A percentile compares a stretch with the other conserved stretches of the same genome.
phyloP scores from a whole-genome alignment of 176 grass and related monocot genomes.

The Triticum turgidum region DNA sequence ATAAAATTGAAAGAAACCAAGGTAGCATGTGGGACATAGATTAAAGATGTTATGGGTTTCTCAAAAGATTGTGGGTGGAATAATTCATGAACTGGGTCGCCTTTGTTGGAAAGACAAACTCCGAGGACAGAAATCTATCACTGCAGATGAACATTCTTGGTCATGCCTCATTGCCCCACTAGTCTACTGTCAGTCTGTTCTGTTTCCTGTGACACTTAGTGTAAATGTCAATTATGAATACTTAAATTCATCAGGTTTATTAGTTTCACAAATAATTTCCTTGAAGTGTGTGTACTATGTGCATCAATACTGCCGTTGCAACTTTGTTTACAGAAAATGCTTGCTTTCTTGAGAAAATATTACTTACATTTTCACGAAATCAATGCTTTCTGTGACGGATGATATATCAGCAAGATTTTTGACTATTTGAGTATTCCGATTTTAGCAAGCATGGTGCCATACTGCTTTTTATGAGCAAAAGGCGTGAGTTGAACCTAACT shows the following conservation, averaged over 20 bases:
- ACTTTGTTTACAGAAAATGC: neutral
- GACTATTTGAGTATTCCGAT: neutral
- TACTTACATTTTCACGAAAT: too few species aligned
- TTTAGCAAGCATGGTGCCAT: neutral
- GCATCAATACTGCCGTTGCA: neutral
- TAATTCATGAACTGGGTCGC: neutral
- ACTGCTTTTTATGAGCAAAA: neutral
- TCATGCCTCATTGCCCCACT: neutral
- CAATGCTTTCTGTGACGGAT: too few species aligned
- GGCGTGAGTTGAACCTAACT: too few species aligned
- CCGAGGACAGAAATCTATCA: neutral
- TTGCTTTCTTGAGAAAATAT: neutral
- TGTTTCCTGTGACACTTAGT: neutral
- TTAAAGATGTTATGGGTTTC: neutral
- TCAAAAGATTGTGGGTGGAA: neutral
- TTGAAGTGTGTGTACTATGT: neutral
- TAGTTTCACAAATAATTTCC: neutral
- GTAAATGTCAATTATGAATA: neutral
- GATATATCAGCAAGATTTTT: neutral
- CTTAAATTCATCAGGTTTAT: neutral
- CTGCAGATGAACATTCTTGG: too few species aligned
- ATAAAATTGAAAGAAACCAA: neutral
- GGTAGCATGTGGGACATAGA: neutral
- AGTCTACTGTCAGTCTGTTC: neutral
- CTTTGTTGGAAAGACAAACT: too few species aligned